These are phyloP conservation scores for Phaeotremella skinneri DNA, from an alignment of 768 basidiomycete species.

Conservation along the genomic window DNA sequence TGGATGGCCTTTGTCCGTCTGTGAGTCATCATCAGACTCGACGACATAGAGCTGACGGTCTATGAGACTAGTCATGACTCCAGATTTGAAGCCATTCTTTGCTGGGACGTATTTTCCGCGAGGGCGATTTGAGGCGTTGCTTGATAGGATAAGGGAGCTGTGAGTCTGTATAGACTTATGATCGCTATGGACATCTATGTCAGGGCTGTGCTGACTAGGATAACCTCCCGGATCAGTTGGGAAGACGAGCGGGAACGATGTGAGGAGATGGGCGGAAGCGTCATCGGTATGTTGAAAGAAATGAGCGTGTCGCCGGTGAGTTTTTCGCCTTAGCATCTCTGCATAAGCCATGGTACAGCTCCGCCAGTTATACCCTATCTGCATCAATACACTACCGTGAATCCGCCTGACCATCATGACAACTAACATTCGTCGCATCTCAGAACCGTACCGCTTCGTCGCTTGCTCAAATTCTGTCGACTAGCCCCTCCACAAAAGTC, in stretches of 20 bases:
- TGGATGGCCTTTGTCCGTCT: constrained; percentile 48
- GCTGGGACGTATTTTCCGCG: constrained; percentile 46
- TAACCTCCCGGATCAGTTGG: constrained; percentile 36
- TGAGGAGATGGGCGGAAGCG: constrained; percentile 29
- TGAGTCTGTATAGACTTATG: constrained; percentile 4
- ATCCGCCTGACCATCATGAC: no score
- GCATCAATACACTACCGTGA: no score
- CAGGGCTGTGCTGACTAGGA: no score
- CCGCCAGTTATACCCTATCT: no score
- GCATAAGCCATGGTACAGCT: no score
- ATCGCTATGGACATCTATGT: background rate
- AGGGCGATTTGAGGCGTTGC: constrained; percentile 27
- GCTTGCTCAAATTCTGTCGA: constrained; percentile 22
- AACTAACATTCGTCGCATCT: no score
- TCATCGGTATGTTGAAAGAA: constrained; percentile 36
- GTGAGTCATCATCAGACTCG: constrained; percentile 19
- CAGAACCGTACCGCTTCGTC: constrained; percentile 14
- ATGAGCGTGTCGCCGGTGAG: constrained; percentile 22
- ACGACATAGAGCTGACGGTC: background rate
- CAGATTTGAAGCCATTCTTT: constrained; percentile 43
- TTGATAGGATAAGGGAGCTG: constrained; percentile 37
- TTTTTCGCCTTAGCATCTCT: no score
- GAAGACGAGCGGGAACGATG: constrained; percentile 37
- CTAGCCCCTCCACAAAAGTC: constrained; percentile 22
- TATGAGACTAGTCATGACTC: constrained; percentile 38